phyloP scores from a whole-genome alignment of 306 rosid genomes.

The Amphicarpaea edgeworthii region DNA sequence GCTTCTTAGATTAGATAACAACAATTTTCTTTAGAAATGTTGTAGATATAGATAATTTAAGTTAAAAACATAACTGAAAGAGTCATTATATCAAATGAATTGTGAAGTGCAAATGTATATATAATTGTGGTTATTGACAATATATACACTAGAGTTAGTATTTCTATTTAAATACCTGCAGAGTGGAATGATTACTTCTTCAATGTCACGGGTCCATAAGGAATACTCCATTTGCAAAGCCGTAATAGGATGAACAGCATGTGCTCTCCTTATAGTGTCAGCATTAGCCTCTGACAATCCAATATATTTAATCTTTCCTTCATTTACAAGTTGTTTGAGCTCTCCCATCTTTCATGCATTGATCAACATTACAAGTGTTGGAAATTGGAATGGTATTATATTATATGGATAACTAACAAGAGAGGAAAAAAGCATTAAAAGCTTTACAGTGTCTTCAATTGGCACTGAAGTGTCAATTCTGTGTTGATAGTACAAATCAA shows the following conservation, averaged over 20 bases:
- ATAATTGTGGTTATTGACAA: slow-evolving; percentile 8
- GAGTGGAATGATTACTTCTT: slow-evolving; percentile 69
- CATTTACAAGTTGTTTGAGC: slow-evolving; percentile 68
- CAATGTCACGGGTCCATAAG: slow-evolving; percentile 68
- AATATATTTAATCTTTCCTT: slow-evolving; percentile 72
- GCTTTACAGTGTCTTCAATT: slow-evolving; percentile 81
- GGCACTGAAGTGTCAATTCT: slow-evolving; percentile 68
- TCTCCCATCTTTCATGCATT: slow-evolving; percentile 59
- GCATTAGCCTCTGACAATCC: slow-evolving; percentile 68
- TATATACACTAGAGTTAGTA: background rate
- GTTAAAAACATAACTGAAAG: slow-evolving; percentile 18
- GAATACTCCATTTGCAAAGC: slow-evolving; percentile 85
- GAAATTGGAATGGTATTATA: slow-evolving; percentile 28
- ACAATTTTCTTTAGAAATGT: background rate
- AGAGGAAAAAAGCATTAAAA: slow-evolving; percentile 20
- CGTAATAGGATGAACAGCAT: slow-evolving; percentile 79
- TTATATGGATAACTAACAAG: background rate
- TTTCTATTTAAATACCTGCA: slow-evolving; percentile 58
- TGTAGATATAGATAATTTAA: slow-evolving; percentile 7
- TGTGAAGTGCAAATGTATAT: background rate
- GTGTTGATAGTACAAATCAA: slow-evolving; percentile 72
- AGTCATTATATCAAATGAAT: slow-evolving; percentile 5
- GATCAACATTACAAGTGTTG: background rate
- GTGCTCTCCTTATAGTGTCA: slow-evolving; percentile 73
- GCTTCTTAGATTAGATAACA: slow-evolving; percentile 1